Evolutionary conservation across 768 basidiomycete genomes (phyloP).

Genomic region (Boletus bicolor): DNA sequence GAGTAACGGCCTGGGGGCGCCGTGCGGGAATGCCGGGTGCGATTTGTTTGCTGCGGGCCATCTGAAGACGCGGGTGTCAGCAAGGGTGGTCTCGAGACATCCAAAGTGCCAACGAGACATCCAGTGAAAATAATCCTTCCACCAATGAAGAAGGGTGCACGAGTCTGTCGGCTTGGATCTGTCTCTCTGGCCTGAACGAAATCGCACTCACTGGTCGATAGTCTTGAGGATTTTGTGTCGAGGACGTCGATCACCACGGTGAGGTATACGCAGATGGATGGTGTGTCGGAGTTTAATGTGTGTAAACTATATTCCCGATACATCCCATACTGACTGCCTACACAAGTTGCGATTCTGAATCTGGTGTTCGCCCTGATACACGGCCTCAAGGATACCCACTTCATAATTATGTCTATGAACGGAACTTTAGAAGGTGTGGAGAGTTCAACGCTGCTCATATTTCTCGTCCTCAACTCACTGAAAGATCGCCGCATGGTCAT

Average conservation of each 20-base stretch:
- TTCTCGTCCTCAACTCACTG: not conserved
- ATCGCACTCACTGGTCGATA: slow-evolving; percentile 38
- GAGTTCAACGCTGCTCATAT: not conserved
- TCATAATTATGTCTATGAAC: slow-evolving; percentile 21
- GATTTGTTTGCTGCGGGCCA: slow-evolving; percentile 86
- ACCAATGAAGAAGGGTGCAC: slow-evolving; percentile 1
- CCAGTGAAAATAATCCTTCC: slow-evolving; percentile 26
- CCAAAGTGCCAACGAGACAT: slow-evolving; percentile 32
- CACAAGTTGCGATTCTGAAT: not conserved
- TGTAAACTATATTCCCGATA: slow-evolving; percentile 26
- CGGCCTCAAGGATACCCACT: slow-evolving; percentile 23
- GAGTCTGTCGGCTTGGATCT: not conserved
- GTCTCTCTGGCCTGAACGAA: slow-evolving; percentile 16
- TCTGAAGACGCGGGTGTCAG: slow-evolving; percentile 42
- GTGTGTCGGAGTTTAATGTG: slow-evolving; percentile 23
- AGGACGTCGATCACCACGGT: slow-evolving; percentile 26
- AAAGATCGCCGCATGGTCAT: slow-evolving; percentile 59
- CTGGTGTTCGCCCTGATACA: not conserved
- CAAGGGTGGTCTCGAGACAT: slow-evolving; percentile 28
- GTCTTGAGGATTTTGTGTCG: slow-evolving; percentile 43
- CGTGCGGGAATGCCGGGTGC: slow-evolving; percentile 78
- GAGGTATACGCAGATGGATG: slow-evolving; percentile 12
- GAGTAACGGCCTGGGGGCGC: slow-evolving; percentile 74
- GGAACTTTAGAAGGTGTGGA: slow-evolving; percentile 26
- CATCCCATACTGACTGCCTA: not conserved